phyloP scores from a whole-genome alignment of 2,329 filamentous ascomycete species.

The Lachnellula cervina region DNA sequence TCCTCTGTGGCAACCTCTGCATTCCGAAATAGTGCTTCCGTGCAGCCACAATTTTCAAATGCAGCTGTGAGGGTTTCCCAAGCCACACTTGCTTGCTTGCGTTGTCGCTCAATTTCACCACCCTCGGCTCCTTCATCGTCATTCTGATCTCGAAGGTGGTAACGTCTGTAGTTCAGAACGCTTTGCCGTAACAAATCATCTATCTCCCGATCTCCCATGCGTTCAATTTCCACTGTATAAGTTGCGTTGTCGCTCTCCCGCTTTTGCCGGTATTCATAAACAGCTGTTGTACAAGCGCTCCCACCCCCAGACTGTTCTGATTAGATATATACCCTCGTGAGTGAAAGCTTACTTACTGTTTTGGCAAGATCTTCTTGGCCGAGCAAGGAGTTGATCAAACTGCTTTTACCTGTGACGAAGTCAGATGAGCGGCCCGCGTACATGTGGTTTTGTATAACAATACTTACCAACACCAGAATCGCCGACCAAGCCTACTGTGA shows the following conservation, averaged over 20 bases:
- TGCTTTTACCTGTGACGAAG: conserved; percentile 11
- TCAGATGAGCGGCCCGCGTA: neutral
- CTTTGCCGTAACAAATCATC: conserved; percentile 11
- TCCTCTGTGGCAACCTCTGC: conserved; percentile 1
- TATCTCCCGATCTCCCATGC: conserved; percentile 11
- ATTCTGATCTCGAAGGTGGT: conserved; percentile 8
- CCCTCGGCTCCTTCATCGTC: neutral
- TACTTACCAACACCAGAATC: conserved; percentile 16
- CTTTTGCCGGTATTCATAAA: conserved; percentile 13
- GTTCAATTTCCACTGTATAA: conserved; percentile 13
- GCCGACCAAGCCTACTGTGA: conserved; percentile 13
- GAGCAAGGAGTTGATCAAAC: conserved; percentile 15
- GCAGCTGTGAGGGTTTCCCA: conserved; percentile 11
- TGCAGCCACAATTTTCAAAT: conserved; percentile 6
- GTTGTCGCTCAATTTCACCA: conserved; percentile 1
- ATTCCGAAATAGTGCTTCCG: conserved; percentile 3
- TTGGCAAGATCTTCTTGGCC: conserved; percentile 7
- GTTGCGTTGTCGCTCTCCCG: conserved; percentile 3
- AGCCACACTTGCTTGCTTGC: conserved; percentile 6
- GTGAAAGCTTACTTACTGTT: conserved; percentile 5
- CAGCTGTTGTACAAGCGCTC: conserved; percentile 8
- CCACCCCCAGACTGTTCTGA: conserved; percentile 5
- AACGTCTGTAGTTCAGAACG: conserved; percentile 10
- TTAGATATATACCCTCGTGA: neutral
- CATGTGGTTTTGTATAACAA: neutral